Evolutionary conservation across 306 rosid species (phyloP), one percentile per base, ranked within the genome.

Genomic region (Malus sieversii): DNA sequence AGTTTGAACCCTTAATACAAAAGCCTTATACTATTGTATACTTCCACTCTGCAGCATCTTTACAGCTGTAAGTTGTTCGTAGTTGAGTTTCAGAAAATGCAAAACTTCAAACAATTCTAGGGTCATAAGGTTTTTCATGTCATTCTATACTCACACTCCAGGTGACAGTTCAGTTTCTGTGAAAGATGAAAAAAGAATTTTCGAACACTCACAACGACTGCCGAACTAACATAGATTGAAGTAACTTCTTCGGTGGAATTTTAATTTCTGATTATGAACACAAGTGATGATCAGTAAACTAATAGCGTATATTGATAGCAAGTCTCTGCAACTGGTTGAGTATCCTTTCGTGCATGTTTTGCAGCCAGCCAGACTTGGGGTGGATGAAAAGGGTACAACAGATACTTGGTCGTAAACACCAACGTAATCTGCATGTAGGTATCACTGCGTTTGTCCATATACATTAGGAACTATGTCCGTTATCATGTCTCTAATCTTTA

Each of bases 11-110:
- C 51, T 65, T 92, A 82, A 88, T 96, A 69, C 99, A 96, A 84
- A 96, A 86, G 91, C 96, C 99, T 70, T 96, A 89, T 79, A 88
- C 89, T 42, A 85, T 96, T 82, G 99, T 96, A 68, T 92, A 96
- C 81, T 86, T 92, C 83, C 99, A 92, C 86, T 96, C 98, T 70
- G 99, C 98, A 66, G 98, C 99, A 75, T 92, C 99, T 76, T 85
- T 96, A 84, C 97, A 96, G 67, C 74, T 82, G 99, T 92, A 92
- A 92, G 99, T 89, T 68, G 75, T 60, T 53, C 16, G 46, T 73
- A 57, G 70, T 74, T 63, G 52, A 75, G 70, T 80, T 82, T 27
- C 55, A 46, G 70, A 78, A 57, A 70, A 23, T 44, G 71, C 30
- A 38, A 66, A 20, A 30, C 65, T 4, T 65, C 40, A 44, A 59